Base-by-base conservation (phyloP, 2,329 filamentous ascomycete species). In the Aspergillus tamarii region DNA sequence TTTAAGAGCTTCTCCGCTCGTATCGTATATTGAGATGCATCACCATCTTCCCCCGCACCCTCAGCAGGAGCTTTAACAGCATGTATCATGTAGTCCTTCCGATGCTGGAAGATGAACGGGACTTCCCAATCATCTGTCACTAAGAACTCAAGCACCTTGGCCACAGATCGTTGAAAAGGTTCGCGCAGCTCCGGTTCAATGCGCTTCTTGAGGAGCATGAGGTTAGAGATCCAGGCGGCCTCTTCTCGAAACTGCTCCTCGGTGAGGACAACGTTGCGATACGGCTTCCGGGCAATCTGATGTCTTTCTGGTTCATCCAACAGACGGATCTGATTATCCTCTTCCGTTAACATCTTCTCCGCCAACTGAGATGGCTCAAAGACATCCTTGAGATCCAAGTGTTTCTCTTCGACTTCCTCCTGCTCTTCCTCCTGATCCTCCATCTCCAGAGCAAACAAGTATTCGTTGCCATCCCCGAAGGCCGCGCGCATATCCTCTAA, bases 61-160 rank as follows among this genome's bases (percentile, higher is more conserved):
- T 81, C 88, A 8, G 86, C 85, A 45, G 84, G 82, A n/a, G 85
- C 80, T 74, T 92, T 93, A 68, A 89, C 90, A 28, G 91, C 91
- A 73, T 98, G 93, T 62, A 99, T 96, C 50, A 99, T 86, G 74
- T 98, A 99, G 77, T 99, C 95, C 78, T 97, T 97, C 65, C 95
- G 92, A 74, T 99, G 95, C 77, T 97, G 94, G 78, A 97, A 97
- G 70, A 99, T 95, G 77, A 97, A 99, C 0, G 95, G 94, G 1
- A 97, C 93, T 78, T 99, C 95, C 71, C 94, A 93, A 70, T 96
- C 92, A 68, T 98, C 94, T 4, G 94, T 88, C 57, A 97, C 92
- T 79, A 99, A 93, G 75, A 98, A 97, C 72, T 97, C 92, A 45
- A 99, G 85, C 12, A 98, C 94, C 77, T 97, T 96, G 70, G 89